A percentile compares a stretch with the other conserved stretches of the same genome.
Evolutionary conservation across 768 basidiomycete species (phyloP).

Genomic region (Lactarius sanguifluus): DNA sequence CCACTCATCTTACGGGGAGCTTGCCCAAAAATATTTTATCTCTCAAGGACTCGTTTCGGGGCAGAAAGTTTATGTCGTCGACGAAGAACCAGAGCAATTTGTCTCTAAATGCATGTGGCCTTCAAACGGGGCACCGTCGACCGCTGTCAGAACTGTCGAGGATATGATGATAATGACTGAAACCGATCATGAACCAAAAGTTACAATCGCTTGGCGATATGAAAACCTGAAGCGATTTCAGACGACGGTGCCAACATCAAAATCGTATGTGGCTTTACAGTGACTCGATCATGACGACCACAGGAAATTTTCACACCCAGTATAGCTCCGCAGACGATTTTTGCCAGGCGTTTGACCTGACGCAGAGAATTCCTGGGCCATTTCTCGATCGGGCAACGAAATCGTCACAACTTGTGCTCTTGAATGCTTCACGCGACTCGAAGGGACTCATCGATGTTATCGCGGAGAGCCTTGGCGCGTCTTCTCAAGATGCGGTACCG

Average conservation of each 20-base stretch:
- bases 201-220: slow-evolving; percentile 98
- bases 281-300: slow-evolving; percentile 11
- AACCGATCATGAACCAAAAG: slow-evolving; percentile 52
- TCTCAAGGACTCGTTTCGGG: slow-evolving; percentile 79
- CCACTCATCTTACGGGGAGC: slow-evolving; percentile 81
- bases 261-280: slow-evolving; percentile 44
- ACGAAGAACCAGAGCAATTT: slow-evolving; percentile 55
- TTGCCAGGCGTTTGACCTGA: slow-evolving; percentile 74
- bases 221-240: slow-evolving; percentile 90
- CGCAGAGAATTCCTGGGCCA: slow-evolving; percentile 53
- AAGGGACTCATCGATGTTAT: slow-evolving; percentile 14
- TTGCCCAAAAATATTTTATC: slow-evolving; percentile 85
- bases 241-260: slow-evolving; percentile 65
- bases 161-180: slow-evolving; percentile 38
- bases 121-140: slow-evolving; percentile 36
- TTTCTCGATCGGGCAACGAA: slow-evolving; percentile 39
- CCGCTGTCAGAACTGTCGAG: slow-evolving; percentile 39
- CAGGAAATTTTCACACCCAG: slow-evolving; percentile 18
- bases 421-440: slow-evolving; percentile 17
- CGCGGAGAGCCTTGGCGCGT: slow-evolving; percentile 24
- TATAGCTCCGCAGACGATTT: slow-evolving; percentile 56
- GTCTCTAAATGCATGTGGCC: slow-evolving; percentile 82
- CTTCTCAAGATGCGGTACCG: slow-evolving; percentile 20
- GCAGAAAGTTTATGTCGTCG: slow-evolving; percentile 69
- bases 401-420: slow-evolving; percentile 21